phyloP scores from a whole-genome alignment of 2,329 filamentous ascomycete species.

The Monilinia fructicola region DNA sequence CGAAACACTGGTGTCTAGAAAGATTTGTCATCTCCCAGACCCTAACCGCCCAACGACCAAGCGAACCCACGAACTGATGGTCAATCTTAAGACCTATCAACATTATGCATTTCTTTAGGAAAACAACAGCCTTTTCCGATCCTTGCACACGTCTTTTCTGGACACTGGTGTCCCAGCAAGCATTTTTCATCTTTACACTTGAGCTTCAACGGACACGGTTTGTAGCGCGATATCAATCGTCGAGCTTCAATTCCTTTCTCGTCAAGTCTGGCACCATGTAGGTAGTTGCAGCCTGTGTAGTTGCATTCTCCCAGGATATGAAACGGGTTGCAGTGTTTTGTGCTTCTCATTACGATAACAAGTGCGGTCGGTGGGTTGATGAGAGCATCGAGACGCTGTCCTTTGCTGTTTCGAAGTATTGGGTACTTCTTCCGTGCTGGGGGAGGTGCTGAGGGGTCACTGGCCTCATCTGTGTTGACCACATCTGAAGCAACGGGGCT shows the following conservation, averaged over 20 bases:
- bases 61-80: slow-evolving; percentile 18
- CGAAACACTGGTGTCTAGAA: neutral
- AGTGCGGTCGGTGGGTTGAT: slow-evolving; percentile 23
- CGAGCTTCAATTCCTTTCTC: slow-evolving; percentile 25
- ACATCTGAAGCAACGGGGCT: neutral
- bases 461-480: slow-evolving; percentile 5
- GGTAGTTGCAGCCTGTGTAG: slow-evolving; percentile 15
- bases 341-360: slow-evolving; percentile 18
- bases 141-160: slow-evolving; percentile 22
- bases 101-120: slow-evolving; percentile 24
- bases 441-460: neutral
- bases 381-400: slow-evolving; percentile 26
- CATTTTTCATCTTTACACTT: slow-evolving; percentile 25
- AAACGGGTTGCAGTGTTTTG: slow-evolving; percentile 6
- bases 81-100: slow-evolving; percentile 25
- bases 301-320: slow-evolving; percentile 6
- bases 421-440: neutral
- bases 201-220: slow-evolving; percentile 24
- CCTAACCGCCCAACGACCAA: neutral
- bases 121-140: slow-evolving; percentile 26
- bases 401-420: slow-evolving; percentile 22
- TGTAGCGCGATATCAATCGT: slow-evolving; percentile 23
- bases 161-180: slow-evolving; percentile 25
- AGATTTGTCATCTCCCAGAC: neutral
- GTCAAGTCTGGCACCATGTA: slow-evolving; percentile 26